A percentile compares a stretch with the other conserved stretches of the same genome.
These are phyloP conservation scores for Lentinula raphanica DNA, from an alignment of 768 basidiomycete genomes.

Conservation along the genomic window DNA sequence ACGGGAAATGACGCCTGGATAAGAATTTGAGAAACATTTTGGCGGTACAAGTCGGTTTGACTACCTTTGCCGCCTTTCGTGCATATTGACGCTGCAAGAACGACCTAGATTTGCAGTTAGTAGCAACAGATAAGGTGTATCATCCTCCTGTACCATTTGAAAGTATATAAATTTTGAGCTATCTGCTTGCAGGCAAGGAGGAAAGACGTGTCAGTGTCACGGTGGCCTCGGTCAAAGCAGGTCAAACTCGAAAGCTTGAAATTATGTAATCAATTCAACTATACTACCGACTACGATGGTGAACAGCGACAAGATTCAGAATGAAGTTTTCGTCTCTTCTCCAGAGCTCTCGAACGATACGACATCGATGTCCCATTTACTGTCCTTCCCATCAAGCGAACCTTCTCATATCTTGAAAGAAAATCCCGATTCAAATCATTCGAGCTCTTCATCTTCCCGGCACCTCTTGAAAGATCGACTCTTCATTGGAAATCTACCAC, in stretches of 20 bases:
- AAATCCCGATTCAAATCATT: not conserved
- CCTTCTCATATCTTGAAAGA: not conserved
- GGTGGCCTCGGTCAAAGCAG: not conserved
- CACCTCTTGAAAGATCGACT: constrained; percentile 64
- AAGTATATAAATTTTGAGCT: not conserved
- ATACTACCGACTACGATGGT: not conserved
- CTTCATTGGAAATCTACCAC: constrained; percentile 86
- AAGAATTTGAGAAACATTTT: not conserved
- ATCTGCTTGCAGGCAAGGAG: too few species aligned
- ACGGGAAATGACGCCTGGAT: constrained; percentile 80
- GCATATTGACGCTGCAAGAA: constrained; percentile 91
- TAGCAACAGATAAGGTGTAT: not conserved
- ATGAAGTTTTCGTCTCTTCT: not conserved
- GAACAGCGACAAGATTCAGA: not conserved
- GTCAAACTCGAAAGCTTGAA: too few species aligned
- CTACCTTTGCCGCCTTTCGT: constrained; percentile 90
- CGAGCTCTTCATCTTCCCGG: constrained; percentile 15
- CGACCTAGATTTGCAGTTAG: constrained; percentile 51
- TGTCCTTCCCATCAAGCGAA: not conserved
- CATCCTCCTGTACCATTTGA: not conserved
- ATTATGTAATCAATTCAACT: too few species aligned
- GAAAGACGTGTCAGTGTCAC: not conserved
- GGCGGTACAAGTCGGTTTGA: constrained; percentile 14
- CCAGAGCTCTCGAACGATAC: not conserved
- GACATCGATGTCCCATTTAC: not conserved